Percentiles rank a stretch among this genome's conserved stretches.
phyloP scores from a whole-genome alignment of 2,329 filamentous ascomycete species.

The Knufia fluminis region DNA sequence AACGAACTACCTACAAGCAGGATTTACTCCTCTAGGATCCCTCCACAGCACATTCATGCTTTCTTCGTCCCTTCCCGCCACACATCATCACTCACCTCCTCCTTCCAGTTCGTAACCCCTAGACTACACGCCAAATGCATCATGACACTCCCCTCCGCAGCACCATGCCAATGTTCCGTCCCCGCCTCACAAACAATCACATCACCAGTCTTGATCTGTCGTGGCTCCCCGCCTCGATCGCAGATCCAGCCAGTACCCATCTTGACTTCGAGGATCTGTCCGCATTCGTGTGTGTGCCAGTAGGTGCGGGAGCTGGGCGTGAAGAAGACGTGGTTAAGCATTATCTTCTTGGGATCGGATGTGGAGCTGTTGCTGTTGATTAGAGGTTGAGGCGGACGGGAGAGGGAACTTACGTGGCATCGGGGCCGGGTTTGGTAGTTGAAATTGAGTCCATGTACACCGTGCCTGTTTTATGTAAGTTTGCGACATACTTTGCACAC shows the following conservation, averaged over 20 bases:
- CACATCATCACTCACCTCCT: slow-evolving; percentile 31
- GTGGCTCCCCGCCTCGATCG: slow-evolving; percentile 31
- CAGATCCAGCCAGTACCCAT: slow-evolving; percentile 36
- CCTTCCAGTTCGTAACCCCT: slow-evolving; percentile 32
- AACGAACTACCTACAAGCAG: no score
- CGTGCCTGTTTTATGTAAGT: no score
- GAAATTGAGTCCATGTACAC: neutral
- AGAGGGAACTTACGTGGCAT: neutral
- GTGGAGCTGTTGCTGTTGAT: neutral
- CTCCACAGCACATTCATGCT: neutral
- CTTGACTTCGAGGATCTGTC: slow-evolving; percentile 35
- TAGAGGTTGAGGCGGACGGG: neutral
- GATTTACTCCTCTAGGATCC: no score
- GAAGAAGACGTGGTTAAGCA: slow-evolving; percentile 34
- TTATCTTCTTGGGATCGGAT: slow-evolving; percentile 18
- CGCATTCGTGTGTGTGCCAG: slow-evolving; percentile 39
- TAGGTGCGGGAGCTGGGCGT: slow-evolving; percentile 36
- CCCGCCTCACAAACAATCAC: slow-evolving; percentile 33
- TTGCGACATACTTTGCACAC: no score
- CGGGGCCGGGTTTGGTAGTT: neutral
- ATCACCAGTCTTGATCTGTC: slow-evolving; percentile 33
- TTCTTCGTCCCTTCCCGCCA: slow-evolving; percentile 13
- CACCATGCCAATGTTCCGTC: slow-evolving; percentile 40
- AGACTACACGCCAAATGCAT: slow-evolving; percentile 32
- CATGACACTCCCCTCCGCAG: slow-evolving; percentile 33